Conservation (phyloP, 495 filamentous ascomycete genomes). For the Penicillium argentinense region DNA sequence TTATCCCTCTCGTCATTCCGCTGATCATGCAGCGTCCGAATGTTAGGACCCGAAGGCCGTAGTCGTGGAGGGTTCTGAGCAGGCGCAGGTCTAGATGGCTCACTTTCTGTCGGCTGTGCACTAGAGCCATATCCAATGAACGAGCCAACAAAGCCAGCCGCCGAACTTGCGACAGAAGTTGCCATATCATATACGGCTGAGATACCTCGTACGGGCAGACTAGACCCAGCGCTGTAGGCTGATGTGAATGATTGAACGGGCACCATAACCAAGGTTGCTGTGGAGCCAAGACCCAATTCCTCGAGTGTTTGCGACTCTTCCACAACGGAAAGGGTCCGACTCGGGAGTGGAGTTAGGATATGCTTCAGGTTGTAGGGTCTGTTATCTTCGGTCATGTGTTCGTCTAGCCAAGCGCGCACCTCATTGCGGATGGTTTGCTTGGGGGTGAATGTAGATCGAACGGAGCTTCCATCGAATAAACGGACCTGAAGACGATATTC, state of each 20-base stretch:
- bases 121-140: conserved; percentile 52
- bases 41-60: conserved; percentile 32
- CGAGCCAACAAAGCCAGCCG: conserved; percentile 53
- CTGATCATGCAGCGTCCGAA: conserved; percentile 61
- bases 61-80: conserved; percentile 12
- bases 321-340: conserved; percentile 63
- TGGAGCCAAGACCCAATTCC: conserved; percentile 70
- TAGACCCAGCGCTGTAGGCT: conserved; percentile 54
- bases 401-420: conserved; percentile 77
- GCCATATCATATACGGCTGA: conserved; percentile 46
- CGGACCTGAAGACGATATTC: conserved; percentile 72
- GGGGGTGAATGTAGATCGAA: conserved; percentile 69
- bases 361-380: conserved; percentile 81
- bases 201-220: conserved; percentile 44
- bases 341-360: conserved; percentile 76
- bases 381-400: conserved; percentile 43
- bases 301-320: conserved; percentile 70
- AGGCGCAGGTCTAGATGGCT: conserved; percentile 13
- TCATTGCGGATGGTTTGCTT: conserved; percentile 61
- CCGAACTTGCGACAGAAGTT: conserved; percentile 39
- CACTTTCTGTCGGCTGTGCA: conserved; percentile 11
- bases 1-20: conserved; percentile 48
- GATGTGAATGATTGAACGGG: conserved; percentile 61
- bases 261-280: conserved; percentile 79
- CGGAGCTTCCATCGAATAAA: conserved; percentile 77